Conservation (phyloP, 208 protist species). For the Wallacemonas sp. region DNA sequence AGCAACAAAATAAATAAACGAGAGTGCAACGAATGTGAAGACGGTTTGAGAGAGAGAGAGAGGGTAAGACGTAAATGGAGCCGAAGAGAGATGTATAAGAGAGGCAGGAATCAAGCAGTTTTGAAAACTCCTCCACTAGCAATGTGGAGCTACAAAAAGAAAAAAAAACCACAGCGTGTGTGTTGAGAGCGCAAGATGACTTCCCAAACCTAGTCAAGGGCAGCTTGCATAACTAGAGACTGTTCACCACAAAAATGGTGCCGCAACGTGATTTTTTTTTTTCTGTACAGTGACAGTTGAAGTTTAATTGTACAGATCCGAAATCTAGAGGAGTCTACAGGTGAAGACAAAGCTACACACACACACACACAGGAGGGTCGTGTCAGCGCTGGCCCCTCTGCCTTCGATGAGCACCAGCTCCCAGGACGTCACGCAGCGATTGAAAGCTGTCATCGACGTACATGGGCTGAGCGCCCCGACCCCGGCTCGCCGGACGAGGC, state of each 20-base stretch:
- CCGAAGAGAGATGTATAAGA: not conserved
- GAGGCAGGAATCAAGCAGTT: too few relatives aligned
- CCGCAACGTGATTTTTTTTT: too few relatives aligned
- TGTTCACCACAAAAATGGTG: too few relatives aligned
- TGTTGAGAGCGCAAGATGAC: too few relatives aligned
- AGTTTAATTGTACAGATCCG: too few relatives aligned
- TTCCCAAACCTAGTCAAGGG: too few relatives aligned
- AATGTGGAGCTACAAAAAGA: too few relatives aligned
- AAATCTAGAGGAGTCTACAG: not conserved
- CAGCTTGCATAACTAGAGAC: too few relatives aligned
- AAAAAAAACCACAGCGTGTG: too few relatives aligned
- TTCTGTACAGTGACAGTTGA: too few relatives aligned
- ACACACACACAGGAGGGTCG: not conserved
- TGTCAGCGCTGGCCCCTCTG: not conserved
- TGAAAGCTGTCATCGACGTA: not conserved
- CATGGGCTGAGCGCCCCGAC: not conserved
- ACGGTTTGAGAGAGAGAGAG: not conserved
- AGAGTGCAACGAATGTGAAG: not conserved
- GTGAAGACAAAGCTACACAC: not conserved
- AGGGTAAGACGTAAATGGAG: not conserved
- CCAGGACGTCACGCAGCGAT: slow-evolving; percentile 9
- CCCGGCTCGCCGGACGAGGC: not conserved
- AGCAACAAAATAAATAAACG: too few relatives aligned
- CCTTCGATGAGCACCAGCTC: not conserved
- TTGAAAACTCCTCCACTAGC: not conserved